Percentiles rank a stretch among this genome's conserved stretches.
Conservation (phyloP, 169 alveolate genomes). For the Amoebophrya sp. region DNA sequence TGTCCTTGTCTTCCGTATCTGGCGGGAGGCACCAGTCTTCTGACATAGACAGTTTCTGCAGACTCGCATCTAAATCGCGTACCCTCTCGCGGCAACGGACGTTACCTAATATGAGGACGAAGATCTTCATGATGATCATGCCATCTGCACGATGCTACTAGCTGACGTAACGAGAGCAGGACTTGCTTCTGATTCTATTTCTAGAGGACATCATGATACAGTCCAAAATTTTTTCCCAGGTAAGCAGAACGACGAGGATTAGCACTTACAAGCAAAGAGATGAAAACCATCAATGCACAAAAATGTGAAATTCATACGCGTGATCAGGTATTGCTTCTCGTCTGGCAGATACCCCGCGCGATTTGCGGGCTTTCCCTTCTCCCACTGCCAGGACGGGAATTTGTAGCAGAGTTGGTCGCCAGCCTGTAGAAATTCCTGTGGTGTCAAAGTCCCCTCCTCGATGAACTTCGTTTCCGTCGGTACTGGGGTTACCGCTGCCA, state of each 20-base stretch:
- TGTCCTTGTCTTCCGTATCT: constrained; percentile 29
- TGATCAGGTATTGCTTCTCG: constrained; percentile 42
- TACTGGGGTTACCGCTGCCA: constrained; percentile 44
- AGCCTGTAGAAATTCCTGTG: constrained; percentile 36
- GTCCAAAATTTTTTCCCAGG: too few relatives aligned
- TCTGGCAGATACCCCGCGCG: constrained; percentile 35
- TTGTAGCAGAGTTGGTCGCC: constrained; percentile 44
- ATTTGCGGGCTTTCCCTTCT: constrained; percentile 21
- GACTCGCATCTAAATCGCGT: background rate
- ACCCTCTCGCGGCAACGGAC: background rate
- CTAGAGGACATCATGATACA: too few relatives aligned
- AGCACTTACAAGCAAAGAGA: too few relatives aligned
- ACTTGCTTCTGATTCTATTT: too few relatives aligned
- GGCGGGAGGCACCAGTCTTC: background rate
- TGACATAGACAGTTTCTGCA: background rate
- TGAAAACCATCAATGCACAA: too few relatives aligned
- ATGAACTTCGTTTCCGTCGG: constrained; percentile 69
- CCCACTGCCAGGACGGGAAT: constrained; percentile 49
- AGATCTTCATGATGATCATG: too few relatives aligned
- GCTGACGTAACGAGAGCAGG: too few relatives aligned
- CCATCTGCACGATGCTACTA: too few relatives aligned
- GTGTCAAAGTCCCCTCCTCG: constrained; percentile 56
- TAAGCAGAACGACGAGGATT: too few relatives aligned
- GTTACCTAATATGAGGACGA: too few relatives aligned
- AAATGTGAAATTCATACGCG: too few relatives aligned